Base-by-base conservation (phyloP, 139 green algal species). In the Bryopsis sp. region DNA sequence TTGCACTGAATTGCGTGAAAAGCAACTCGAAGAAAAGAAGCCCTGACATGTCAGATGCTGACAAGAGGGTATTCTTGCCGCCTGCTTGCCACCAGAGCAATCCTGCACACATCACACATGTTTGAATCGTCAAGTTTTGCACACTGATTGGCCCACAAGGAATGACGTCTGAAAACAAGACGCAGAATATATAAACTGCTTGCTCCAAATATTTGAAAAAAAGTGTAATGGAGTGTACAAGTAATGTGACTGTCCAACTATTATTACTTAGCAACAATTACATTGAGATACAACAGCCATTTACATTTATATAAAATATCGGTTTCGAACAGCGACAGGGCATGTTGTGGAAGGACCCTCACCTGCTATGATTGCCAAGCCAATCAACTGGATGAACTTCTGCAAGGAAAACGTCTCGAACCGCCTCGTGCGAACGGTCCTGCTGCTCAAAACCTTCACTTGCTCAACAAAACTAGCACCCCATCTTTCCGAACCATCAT, bases 21-120 rank as follows among this genome's bases (percentile, higher is more conserved):
- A 88, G 70, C 54, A 85, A 60, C 47, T 75, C 34, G 70, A 86
- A 88, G 76, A 88, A 86, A 8, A 88, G 67, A 67, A 88, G 63
- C 2, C 77, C 79, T 32, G 71, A 66, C n/a, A 82, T 39, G 58
- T 87, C 81, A 37, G 58, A 28, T 34, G 70, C 81, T 4, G 47
- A 73, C 3, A 68, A 24, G 34, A 81, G 32, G 29, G 66, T 64
- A 22, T 54, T 29, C 11, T 60, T 64, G 2, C 43, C 26, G 1
- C 78, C 81, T 5, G 71, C 58, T 63, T 84, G 74, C 64, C 72
- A 86, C 82, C 82, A 88, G 47, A 84, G 81, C 73, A 84, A 38
- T 34, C 78, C 78, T 34, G 57, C 34, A 11, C 43, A 54, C 43
- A 11, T 26, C 19, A 26, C 43, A 54, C 43, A 11, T 19, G 19